phyloP scores from a whole-genome alignment of 164 flowering plant genomes.

The Umbellularia californica region DNA sequence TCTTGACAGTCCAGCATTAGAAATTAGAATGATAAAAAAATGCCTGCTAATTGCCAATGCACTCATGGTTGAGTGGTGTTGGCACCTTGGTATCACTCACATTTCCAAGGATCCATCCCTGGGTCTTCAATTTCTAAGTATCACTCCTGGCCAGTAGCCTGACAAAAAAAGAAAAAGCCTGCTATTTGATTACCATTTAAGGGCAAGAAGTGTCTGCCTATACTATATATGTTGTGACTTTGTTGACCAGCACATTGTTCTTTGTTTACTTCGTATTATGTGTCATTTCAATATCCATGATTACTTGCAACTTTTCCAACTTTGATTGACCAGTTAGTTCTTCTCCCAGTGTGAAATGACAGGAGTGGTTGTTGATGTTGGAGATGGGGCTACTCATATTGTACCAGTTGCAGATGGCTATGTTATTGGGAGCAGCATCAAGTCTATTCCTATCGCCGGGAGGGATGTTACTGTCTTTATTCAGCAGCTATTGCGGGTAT shows the following conservation, averaged over 20 bases:
- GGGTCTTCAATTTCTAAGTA: no score
- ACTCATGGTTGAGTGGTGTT: no score
- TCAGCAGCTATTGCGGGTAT: conserved; percentile 94
- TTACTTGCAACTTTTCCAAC: conserved; percentile 3
- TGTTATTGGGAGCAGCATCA: conserved; percentile 97
- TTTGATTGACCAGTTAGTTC: conserved; percentile 22
- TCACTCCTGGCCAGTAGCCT: no score
- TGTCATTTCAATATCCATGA: not conserved
- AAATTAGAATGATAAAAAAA: no score
- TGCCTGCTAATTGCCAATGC: no score
- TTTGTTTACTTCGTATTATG: no score
- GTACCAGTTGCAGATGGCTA: conserved; percentile 99
- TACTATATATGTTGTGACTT: no score
- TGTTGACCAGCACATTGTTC: not conserved
- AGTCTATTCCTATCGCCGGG: conserved; percentile 87
- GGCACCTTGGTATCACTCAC: no score
- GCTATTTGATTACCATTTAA: not conserved
- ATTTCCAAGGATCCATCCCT: no score
- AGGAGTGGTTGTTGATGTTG: conserved; percentile 96
- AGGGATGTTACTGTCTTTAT: conserved; percentile 88
- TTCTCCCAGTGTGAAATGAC: conserved; percentile 95
- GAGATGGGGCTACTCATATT: conserved; percentile 93
- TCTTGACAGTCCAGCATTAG: no score
- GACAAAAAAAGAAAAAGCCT: not conserved
- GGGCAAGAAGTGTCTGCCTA: not conserved